A percentile compares a stretch with the other conserved stretches of the same genome.
Evolutionary conservation across 768 basidiomycete species (phyloP).

Genomic region (Boletus eberwhitei): DNA sequence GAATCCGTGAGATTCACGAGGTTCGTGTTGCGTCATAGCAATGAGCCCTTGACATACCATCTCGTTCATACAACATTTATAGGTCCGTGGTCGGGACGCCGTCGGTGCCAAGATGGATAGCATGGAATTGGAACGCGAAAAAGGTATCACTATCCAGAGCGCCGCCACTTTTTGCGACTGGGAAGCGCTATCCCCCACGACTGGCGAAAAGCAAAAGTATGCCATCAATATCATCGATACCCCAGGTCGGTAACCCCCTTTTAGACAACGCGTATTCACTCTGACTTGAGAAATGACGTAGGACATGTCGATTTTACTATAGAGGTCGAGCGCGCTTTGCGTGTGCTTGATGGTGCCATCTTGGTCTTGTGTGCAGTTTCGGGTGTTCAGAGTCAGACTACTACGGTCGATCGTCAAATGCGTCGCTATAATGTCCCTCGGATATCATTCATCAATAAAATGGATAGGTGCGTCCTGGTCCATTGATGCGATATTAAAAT

Average conservation of each 20-base stretch:
- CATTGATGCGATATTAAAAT: not conserved
- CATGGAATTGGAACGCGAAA: conserved; percentile 98
- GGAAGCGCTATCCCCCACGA: conserved; percentile 64
- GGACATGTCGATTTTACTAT: conserved; percentile 99
- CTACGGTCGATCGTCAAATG: conserved; percentile 99
- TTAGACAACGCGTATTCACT: not conserved
- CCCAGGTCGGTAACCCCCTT: conserved; percentile 53
- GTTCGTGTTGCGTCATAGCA: conserved; percentile 41
- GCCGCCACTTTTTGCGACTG: conserved; percentile 99
- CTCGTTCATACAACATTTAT: not conserved
- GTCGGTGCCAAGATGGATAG: conserved; percentile 99
- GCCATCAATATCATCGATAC: conserved; percentile 99
- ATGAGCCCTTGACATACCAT: not conserved
- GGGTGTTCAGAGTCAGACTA: conserved; percentile 97
- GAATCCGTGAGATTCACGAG: conserved; percentile 95
- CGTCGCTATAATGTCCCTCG: conserved; percentile 93
- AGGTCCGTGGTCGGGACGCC: conserved; percentile 91
- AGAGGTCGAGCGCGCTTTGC: conserved; percentile 94
- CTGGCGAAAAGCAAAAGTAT: conserved; percentile 72
- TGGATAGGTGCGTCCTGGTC: conserved; percentile 68
- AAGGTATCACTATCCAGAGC: conserved; percentile 98
- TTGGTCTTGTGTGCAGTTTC: conserved; percentile 96
- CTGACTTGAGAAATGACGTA: conserved; percentile 28
- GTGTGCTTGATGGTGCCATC: conserved; percentile 95
- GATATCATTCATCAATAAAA: conserved; percentile 97